Evolutionary conservation across 129 eudicot species (phyloP).

Genomic region (Saussurea involucrata): DNA sequence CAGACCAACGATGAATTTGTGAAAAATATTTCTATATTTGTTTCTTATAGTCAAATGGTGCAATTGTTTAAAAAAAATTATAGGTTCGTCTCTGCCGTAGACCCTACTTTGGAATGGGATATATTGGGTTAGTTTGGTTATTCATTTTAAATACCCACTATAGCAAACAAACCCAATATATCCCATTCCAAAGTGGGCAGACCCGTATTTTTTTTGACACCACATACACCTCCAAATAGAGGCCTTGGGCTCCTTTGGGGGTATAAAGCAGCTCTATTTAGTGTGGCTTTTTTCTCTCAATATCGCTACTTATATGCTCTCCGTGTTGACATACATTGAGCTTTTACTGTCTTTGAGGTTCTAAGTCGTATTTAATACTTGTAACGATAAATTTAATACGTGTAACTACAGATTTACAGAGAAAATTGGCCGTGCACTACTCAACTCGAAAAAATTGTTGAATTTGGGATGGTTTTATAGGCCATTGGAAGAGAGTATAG

Average conservation of each 20-base stretch:
- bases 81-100: background rate
- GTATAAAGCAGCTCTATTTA: background rate
- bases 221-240: too few species aligned
- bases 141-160: background rate
- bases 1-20: too few species aligned
- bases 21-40: too few species aligned
- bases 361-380: background rate
- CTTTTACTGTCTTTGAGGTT: background rate
- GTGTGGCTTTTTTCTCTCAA: background rate
- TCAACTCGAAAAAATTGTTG: conserved; percentile 32
- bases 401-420: conserved; percentile 26
- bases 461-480: conserved; percentile 38
- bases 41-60: too few species aligned
- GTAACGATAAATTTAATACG: background rate
- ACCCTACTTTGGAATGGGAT: background rate
- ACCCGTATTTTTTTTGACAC: too few species aligned
- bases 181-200: too few species aligned
- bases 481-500: conserved; percentile 38
- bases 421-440: background rate
- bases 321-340: background rate
- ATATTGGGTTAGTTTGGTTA: background rate
- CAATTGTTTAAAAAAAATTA: too few species aligned
- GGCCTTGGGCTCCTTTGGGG: too few species aligned
- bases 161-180: too few species aligned
- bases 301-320: background rate